Evolutionary conservation across 1,284 basidiomycete species (phyloP).

Genomic region (Anthracocystis walkeri): DNA sequence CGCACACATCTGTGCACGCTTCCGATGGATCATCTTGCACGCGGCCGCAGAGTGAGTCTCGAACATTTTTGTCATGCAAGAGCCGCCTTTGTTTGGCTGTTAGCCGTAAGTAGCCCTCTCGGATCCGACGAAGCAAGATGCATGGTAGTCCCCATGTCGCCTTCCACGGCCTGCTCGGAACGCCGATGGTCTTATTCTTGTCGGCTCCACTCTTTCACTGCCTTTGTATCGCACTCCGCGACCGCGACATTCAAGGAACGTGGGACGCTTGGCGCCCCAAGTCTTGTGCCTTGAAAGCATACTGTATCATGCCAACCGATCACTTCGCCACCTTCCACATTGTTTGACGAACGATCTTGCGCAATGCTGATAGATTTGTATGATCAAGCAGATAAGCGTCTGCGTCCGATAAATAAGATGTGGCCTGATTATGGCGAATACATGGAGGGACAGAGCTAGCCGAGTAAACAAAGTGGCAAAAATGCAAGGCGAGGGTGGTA

Average conservation of each 20-base stretch:
- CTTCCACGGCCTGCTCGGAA: not conserved
- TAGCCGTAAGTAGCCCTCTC: not conserved
- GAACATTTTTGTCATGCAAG: not conserved
- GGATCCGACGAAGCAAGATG: not conserved
- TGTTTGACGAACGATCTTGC: not conserved
- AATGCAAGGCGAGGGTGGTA: too few species aligned
- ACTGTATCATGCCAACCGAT: too few species aligned
- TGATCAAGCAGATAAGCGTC: not conserved
- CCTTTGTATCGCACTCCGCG: too few species aligned
- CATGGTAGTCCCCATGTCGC: not conserved
- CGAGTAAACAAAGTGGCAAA: too few species aligned
- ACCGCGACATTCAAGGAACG: not conserved
- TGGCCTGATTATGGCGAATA: not conserved
- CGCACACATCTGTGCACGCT: too few species aligned
- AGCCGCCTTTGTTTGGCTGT: not conserved
- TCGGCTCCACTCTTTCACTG: not conserved
- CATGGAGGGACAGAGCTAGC: not conserved
- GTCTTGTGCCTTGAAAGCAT: too few species aligned
- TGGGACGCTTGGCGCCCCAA: not conserved
- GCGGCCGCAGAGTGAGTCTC: not conserved
- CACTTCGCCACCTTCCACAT: not conserved
- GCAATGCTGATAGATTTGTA: not conserved
- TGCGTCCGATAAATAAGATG: not conserved
- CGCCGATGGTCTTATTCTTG: not conserved
- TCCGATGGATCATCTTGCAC: not conserved